Conservation (phyloP, 768 basidiomycete species). For the Roridomyces roridus region DNA sequence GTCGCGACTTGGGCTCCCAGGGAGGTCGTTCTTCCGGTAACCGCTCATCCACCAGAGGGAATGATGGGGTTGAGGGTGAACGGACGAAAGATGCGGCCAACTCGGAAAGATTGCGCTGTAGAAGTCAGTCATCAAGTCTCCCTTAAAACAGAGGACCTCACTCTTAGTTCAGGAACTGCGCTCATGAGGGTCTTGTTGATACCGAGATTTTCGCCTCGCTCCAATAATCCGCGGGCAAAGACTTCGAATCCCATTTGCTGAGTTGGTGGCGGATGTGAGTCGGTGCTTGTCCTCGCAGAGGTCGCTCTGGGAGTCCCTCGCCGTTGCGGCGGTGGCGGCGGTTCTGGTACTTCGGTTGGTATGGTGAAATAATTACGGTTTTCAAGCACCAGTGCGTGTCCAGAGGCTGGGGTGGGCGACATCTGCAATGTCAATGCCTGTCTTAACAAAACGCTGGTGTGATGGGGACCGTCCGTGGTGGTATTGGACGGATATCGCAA, state of each 20-base stretch:
- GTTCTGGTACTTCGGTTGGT: conserved; percentile 66
- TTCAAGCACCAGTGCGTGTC: conserved; percentile 80
- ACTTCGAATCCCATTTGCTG: conserved; percentile 66
- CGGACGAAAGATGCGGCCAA: conserved; percentile 72
- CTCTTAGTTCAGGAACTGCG: conserved; percentile 80
- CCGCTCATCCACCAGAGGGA: conserved; percentile 69
- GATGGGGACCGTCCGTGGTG: conserved; percentile 51
- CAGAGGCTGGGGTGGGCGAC: conserved; percentile 75
- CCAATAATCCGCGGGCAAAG: conserved; percentile 73
- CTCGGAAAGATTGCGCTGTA: conserved; percentile 86
- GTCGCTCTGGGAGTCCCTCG: conserved; percentile 40
- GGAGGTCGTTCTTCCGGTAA: conserved; percentile 62
- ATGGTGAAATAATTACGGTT: conserved; percentile 82
- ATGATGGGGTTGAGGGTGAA: conserved; percentile 58
- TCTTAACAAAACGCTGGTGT: conserved; percentile 72
- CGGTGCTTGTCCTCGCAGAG: conserved; percentile 28
- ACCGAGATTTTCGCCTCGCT: conserved; percentile 80
- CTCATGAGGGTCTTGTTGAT: conserved; percentile 85
- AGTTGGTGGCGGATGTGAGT: conserved; percentile 47
- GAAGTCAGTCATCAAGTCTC: conserved; percentile 2
- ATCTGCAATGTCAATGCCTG: conserved; percentile 85
- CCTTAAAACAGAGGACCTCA: conserved; percentile 32
- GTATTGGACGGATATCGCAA: conserved; percentile 82
- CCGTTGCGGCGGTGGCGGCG: conserved; percentile 41
- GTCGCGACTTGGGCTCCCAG: conserved; percentile 73